Evolutionary conservation across 23 red algal species (phyloP), one percentile per base, ranked within the genome.

Genomic region (Agarophyton chilense): DNA sequence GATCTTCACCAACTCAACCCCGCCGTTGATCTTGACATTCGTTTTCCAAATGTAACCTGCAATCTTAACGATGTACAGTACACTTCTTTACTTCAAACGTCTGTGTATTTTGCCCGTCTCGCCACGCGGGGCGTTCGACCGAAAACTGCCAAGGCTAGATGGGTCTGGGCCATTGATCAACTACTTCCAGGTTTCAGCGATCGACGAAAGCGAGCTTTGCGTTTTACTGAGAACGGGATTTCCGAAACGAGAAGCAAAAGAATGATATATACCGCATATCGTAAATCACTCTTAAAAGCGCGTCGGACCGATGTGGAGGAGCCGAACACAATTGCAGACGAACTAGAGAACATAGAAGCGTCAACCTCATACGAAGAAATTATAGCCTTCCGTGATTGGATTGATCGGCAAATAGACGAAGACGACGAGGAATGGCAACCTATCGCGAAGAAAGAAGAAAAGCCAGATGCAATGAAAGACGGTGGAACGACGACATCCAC

Each of bases 101-200:
- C 89, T 50, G 78, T 92, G 16, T 92, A 92, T 53, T 84, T 95
- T 53, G 81, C 86, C 11, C 45, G 63, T 36, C 56, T 95, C 62
- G 79, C 77, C 9, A 88, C 74, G 1, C 78, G 88, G 5, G 81
- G 84, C 12, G 72, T 75, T 43, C 86, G 88, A 34, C 93, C 93
- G 24, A 60, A 63, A 31, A 82, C 78, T 17, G 50, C 93, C 28
- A 82, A 64, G 44, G 76, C 64, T 13, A 41, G 85, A 68, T 96
- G 94, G 94, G 50, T 71, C 14, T 96, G 94, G 94, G 87, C 87
- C 26, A 51, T 96, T 26, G 87, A 96, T 54, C 81, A 96, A 73
- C 26, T 96, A 24, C 75, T 91, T 47, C 94, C 94, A 4, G 94
- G 88, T 58, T 89, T 84, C 42, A 85, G 45, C 26, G 75, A 41